Evolutionary conservation across 2,329 filamentous ascomycete genomes (phyloP), one percentile per base, ranked within the genome.

Genomic region (Triangularia setosa): DNA sequence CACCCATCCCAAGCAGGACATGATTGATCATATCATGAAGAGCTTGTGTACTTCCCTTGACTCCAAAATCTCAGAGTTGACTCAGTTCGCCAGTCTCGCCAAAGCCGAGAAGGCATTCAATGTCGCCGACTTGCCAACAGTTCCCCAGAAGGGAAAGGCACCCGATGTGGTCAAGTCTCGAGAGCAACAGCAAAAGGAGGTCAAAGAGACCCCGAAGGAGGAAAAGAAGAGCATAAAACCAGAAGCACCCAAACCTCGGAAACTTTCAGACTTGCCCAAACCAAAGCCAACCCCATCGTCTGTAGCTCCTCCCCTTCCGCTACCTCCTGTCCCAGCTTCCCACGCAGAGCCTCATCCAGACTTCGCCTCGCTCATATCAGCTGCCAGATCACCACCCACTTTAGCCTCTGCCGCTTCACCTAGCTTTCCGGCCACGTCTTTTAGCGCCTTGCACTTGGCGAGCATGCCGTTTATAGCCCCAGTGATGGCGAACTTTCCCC

Each of bases 21-120:
- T 64, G 27, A 64, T 71, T 14, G 67, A 71, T 28, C 60, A 52
- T 33, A 71, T 71, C 57, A 71, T 71, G 69, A 65, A 61, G 44
- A 68, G 67, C 16, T 61, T 71, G 30, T 61, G 63, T 56, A 35
- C 48, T 28, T 63, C 61, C 12, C 69, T 68, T 24, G 65, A 69
- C 53, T 55, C 63, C 33, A 70, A 70, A 35, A 44, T 70, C 9
- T 58, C 59, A 5, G n/a, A 16, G 1, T 27, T 64, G 30, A 60
- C 33, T 11, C 24, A 55, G 18, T 18, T 33, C 1, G 14, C 40
- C 7, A 27, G 24, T 4, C n/a, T 58, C 25, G 24, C 40, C 24
- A 33, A 30, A 8, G 18, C 56, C 12, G 52, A 55, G 23, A 28
- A 55, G 52, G 9, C 23, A 55, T 25, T 55, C 52, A 55, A 27